phyloP scores from a whole-genome alignment of 768 basidiomycete genomes.

The Boletus vinaceobasis region DNA sequence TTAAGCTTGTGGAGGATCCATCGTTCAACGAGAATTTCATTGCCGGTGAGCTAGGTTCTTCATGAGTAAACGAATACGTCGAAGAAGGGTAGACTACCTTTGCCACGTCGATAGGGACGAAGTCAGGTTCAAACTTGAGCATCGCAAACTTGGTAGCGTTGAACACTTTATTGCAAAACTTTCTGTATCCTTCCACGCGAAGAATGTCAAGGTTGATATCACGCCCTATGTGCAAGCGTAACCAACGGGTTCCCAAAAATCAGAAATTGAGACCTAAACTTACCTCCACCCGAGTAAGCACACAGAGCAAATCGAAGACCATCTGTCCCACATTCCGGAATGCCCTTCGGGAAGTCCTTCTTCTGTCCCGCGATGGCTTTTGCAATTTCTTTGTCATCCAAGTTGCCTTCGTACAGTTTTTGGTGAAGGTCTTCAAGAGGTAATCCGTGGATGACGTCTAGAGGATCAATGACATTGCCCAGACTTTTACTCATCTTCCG shows the following conservation, averaged over 20 bases:
- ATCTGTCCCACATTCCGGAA: slow-evolving; percentile 97
- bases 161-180: slow-evolving; percentile 99
- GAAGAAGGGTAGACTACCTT: slow-evolving; percentile 46
- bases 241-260: not conserved
- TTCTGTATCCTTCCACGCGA: slow-evolving; percentile 96
- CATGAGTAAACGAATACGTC: slow-evolving; percentile 3
- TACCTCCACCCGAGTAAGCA: slow-evolving; percentile 89
- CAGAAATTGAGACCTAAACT: slow-evolving; percentile 10
- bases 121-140: slow-evolving; percentile 86
- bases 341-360: slow-evolving; percentile 98
- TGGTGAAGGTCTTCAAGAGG: slow-evolving; percentile 75
- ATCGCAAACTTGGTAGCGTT: slow-evolving; percentile 99
- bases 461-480: slow-evolving; percentile 96
- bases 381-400: slow-evolving; percentile 87
- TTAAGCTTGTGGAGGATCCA: slow-evolving; percentile 97
- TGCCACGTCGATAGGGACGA: slow-evolving; percentile 66
- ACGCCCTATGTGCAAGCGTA: slow-evolving; percentile 54
- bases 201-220: slow-evolving; percentile 97
- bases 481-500: slow-evolving; percentile 99
- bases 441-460: slow-evolving; percentile 89
- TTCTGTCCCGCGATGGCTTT: slow-evolving; percentile 96
- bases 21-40: slow-evolving; percentile 87
- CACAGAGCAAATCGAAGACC: slow-evolving; percentile 93
- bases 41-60: slow-evolving; percentile 67
- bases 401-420: slow-evolving; percentile 85